phyloP scores from a whole-genome alignment of 805 yeast genomes.

The Myxozyma neglecta region DNA sequence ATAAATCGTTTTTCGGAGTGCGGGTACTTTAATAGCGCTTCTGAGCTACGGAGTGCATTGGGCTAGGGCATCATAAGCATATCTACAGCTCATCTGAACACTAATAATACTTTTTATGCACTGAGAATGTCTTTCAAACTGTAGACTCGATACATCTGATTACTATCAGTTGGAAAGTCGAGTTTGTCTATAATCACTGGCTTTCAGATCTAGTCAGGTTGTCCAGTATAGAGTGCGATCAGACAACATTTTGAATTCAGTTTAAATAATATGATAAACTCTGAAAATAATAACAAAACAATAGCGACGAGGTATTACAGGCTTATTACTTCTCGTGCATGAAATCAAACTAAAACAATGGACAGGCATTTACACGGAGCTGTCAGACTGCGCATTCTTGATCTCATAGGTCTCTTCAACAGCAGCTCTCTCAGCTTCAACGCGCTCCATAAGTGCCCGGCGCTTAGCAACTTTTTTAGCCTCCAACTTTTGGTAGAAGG shows the following conservation, averaged over 20 bases:
- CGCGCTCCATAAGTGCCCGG: constrained; percentile 1
- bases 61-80: too few species aligned
- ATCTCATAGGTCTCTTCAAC: neutral
- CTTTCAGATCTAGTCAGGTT: too few species aligned
- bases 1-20: too few species aligned
- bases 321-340: constrained; percentile 4
- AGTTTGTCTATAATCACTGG: too few species aligned
- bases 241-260: neutral
- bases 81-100: too few species aligned
- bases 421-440: neutral
- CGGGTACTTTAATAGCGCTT: too few species aligned
- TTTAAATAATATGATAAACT: neutral
- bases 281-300: neutral
- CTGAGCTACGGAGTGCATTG: too few species aligned
- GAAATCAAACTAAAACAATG: neutral
- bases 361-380: constrained; percentile 1
- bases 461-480: constrained; percentile 13
- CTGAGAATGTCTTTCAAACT: too few species aligned
- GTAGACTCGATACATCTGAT: too few species aligned
- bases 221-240: too few species aligned
- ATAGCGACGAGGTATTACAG: constrained; percentile 2
- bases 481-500: constrained; percentile 13
- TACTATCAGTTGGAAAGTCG: too few species aligned
- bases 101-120: too few species aligned
- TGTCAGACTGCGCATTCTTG: constrained; percentile 7